phyloP scores from a whole-genome alignment of 805 yeast genomes.

The Teunomyces stri region DNA sequence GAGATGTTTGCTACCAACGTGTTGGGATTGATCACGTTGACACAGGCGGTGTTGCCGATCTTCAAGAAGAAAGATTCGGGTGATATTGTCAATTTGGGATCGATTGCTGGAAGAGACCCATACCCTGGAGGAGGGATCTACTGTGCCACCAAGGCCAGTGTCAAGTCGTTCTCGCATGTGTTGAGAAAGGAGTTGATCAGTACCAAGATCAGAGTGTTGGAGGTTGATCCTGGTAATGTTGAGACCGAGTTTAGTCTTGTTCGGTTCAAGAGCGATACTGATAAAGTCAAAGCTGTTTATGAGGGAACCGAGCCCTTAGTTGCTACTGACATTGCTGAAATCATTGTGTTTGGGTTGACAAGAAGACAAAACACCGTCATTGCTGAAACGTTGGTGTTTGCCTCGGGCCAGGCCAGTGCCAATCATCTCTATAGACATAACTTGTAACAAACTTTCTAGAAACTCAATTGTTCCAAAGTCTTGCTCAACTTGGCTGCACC shows the following conservation, averaged over 20 bases:
- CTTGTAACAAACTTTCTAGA: slow-evolving; percentile 18
- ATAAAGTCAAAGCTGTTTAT: slow-evolving; percentile 63
- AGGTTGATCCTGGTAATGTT: slow-evolving; percentile 76
- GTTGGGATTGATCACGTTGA: slow-evolving; percentile 75
- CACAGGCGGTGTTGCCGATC: slow-evolving; percentile 73
- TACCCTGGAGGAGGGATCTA: slow-evolving; percentile 79
- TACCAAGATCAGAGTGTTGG: slow-evolving; percentile 69
- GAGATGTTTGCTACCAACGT: slow-evolving; percentile 87
- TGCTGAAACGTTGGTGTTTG: slow-evolving; percentile 81
- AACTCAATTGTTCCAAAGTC: slow-evolving; percentile 61
- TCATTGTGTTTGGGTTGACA: slow-evolving; percentile 63
- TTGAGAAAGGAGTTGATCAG: slow-evolving; percentile 72
- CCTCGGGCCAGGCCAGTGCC: slow-evolving; percentile 82
- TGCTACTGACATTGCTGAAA: slow-evolving; percentile 74
- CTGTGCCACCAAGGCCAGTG: slow-evolving; percentile 73
- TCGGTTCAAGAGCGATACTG: slow-evolving; percentile 61
- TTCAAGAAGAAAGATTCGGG: slow-evolving; percentile 70
- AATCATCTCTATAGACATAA: slow-evolving; percentile 48
- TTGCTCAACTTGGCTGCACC: slow-evolving; percentile 66
- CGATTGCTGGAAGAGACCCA: slow-evolving; percentile 77
- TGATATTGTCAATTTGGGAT: slow-evolving; percentile 72
- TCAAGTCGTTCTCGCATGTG: slow-evolving; percentile 67
- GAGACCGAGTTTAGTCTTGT: slow-evolving; percentile 73
- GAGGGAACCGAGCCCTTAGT: slow-evolving; percentile 65
- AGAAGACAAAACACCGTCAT: slow-evolving; percentile 70